Evolutionary conservation across 441 rosid species (phyloP).

Genomic region (Erodium moschatum): DNA sequence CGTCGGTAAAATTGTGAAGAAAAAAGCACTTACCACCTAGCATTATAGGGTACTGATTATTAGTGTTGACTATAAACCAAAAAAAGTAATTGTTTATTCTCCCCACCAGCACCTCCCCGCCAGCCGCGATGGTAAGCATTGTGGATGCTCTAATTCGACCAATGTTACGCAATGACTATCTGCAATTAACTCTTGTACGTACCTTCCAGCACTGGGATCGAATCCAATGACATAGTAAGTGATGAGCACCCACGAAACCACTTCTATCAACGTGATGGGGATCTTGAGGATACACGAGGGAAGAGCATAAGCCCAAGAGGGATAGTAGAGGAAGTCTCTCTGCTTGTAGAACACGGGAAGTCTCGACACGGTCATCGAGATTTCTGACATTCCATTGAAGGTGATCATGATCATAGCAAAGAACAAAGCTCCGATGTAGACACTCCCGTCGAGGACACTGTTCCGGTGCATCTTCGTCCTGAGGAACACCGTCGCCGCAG

Average conservation of each 20-base stretch:
- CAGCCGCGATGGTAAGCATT: too few species aligned
- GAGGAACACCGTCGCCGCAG: constrained; percentile 49
- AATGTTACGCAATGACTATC: too few species aligned
- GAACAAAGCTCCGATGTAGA: constrained; percentile 59
- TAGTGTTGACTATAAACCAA: too few species aligned
- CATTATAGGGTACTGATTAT: too few species aligned
- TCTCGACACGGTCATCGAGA: constrained; percentile 59
- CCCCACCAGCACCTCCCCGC: too few species aligned
- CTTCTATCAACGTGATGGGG: constrained; percentile 50
- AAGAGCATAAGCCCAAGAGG: constrained; percentile 62
- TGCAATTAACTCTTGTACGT: not conserved
- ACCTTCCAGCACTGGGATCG: constrained; percentile 63
- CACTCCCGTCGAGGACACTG: constrained; percentile 36
- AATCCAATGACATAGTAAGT: constrained; percentile 68
- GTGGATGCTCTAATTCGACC: too few species aligned
- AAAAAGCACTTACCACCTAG: too few species aligned
- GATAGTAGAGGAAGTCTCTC: constrained; percentile 59
- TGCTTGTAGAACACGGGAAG: constrained; percentile 89
- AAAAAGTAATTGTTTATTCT: too few species aligned
- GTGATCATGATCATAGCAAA: constrained; percentile 35
- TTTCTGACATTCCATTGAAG: constrained; percentile 64
- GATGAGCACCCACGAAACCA: constrained; percentile 48
- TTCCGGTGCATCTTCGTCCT: constrained; percentile 52
- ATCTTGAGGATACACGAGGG: constrained; percentile 71
- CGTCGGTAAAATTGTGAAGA: too few species aligned